A percentile compares a stretch with the other conserved stretches of the same genome.
Evolutionary conservation across 2,329 filamentous ascomycete genomes (phyloP).

Genomic region (Bipolaris oryzae): DNA sequence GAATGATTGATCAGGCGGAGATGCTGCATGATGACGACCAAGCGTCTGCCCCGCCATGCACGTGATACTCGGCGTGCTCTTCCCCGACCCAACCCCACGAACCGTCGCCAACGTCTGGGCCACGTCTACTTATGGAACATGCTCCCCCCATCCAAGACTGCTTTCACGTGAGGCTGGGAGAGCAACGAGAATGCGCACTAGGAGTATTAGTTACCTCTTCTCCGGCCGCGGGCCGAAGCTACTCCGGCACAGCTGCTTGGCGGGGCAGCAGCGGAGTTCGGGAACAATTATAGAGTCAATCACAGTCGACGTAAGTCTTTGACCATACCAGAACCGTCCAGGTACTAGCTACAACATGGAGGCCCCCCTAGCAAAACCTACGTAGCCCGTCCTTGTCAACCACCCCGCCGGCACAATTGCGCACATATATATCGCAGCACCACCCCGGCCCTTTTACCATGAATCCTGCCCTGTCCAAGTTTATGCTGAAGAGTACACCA

Average conservation of each 20-base stretch:
- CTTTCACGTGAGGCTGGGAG: constrained; percentile 14
- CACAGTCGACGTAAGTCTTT: constrained; percentile 27
- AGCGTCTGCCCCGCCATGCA: constrained; percentile 14
- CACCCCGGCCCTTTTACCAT: constrained; percentile 27
- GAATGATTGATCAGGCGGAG: constrained; percentile 21
- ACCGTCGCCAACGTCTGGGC: constrained; percentile 21
- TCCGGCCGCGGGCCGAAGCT: constrained; percentile 26
- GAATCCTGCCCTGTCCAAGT: constrained; percentile 50
- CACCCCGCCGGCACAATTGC: constrained; percentile 23
- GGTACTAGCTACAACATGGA: constrained; percentile 12
- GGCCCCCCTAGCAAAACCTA: constrained; percentile 12
- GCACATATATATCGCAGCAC: constrained; percentile 40
- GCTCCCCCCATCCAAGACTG: constrained; percentile 6
- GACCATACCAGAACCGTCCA: constrained; percentile 6
- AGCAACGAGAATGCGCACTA: constrained; percentile 17
- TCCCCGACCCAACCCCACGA: constrained; percentile 24
- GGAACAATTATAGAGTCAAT: constrained; percentile 46
- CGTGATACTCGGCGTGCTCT: constrained; percentile 30
- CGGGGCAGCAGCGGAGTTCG: constrained; percentile 32
- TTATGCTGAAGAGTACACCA: constrained; percentile 49
- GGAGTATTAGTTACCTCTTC: constrained; percentile 18
- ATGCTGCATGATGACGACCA: constrained; percentile 28
- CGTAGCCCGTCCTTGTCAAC: constrained; percentile 2
- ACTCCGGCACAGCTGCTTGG: constrained; percentile 33
- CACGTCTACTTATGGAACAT: neutral